phyloP scores from a whole-genome alignment of 768 basidiomycete species.

The Mycena galopus region DNA sequence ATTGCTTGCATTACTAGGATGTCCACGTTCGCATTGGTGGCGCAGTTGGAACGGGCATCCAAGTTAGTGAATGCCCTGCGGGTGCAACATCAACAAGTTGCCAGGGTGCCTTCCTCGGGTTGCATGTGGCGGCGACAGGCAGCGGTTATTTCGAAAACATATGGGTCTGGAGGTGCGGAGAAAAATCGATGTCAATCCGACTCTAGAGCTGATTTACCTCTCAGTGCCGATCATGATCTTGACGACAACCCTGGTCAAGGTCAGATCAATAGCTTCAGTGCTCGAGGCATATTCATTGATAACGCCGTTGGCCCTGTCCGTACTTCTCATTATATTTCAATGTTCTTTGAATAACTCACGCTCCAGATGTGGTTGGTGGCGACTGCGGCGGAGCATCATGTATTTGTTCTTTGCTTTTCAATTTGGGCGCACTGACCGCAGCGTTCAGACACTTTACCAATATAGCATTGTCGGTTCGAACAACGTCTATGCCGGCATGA shows the following conservation, averaged over 20 bases:
- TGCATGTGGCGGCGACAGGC: not conserved
- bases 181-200: not conserved
- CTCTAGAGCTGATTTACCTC: not conserved
- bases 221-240: not conserved
- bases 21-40: not conserved
- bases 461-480: not conserved
- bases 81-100: not conserved
- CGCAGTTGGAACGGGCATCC: not conserved
- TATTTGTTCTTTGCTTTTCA: no score
- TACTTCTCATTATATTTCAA: no score
- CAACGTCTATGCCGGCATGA: not conserved
- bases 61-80: not conserved
- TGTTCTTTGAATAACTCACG: no score
- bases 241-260: not conserved
- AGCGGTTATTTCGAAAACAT: not conserved
- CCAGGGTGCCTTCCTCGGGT: not conserved
- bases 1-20: not conserved
- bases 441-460: no score
- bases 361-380: not conserved
- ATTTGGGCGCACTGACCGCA: no score
- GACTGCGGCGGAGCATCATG: not conserved
- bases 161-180: not conserved
- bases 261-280: not conserved
- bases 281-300: not conserved
- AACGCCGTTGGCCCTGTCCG: not conserved